These are phyloP conservation scores for Colletotrichum aenigma DNA, from an alignment of 2,329 filamentous ascomycete genomes.

Conservation along the genomic window DNA sequence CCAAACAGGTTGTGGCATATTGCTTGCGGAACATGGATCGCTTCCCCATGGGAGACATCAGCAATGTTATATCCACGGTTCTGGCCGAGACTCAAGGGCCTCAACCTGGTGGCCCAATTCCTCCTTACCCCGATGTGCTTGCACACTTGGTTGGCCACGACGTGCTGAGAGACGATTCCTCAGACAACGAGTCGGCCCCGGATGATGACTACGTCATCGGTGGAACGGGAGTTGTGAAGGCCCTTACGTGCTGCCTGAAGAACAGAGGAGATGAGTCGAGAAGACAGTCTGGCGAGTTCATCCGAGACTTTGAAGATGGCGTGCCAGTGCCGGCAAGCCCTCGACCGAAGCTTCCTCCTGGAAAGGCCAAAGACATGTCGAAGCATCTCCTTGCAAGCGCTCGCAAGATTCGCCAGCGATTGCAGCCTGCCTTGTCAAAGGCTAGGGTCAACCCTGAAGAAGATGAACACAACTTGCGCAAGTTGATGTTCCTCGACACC, in stretches of 20 bases:
- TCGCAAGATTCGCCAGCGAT: slow-evolving; percentile 81
- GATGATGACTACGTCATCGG: slow-evolving; percentile 97
- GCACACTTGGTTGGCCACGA: slow-evolving; percentile 84
- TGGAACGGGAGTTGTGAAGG: slow-evolving; percentile 93
- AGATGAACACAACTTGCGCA: slow-evolving; percentile 75
- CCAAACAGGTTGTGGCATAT: slow-evolving; percentile 94
- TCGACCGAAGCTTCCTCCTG: slow-evolving; percentile 42
- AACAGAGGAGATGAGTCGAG: slow-evolving; percentile 74
- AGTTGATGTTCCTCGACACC: slow-evolving; percentile 84
- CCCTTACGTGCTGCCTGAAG: slow-evolving; percentile 85
- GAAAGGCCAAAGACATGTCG: slow-evolving; percentile 89
- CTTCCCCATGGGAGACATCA: slow-evolving; percentile 69
- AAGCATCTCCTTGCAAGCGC: slow-evolving; percentile 88
- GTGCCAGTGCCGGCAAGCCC: slow-evolving; percentile 40
- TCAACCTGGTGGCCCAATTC: slow-evolving; percentile 28
- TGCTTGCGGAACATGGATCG: slow-evolving; percentile 90
- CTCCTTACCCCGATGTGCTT: slow-evolving; percentile 77
- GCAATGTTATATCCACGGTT: slow-evolving; percentile 42
- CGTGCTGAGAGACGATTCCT: slow-evolving; percentile 52
- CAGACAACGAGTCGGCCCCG: slow-evolving; percentile 72
- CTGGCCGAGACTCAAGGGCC: slow-evolving; percentile 38
- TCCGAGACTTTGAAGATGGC: slow-evolving; percentile 57
- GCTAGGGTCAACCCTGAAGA: slow-evolving; percentile 72
- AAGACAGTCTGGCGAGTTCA: slow-evolving; percentile 55
- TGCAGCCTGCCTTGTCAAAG: slow-evolving; percentile 83